phyloP scores from a whole-genome alignment of 176 grass and related monocot genomes.

The Hyparrhenia diplandra region DNA sequence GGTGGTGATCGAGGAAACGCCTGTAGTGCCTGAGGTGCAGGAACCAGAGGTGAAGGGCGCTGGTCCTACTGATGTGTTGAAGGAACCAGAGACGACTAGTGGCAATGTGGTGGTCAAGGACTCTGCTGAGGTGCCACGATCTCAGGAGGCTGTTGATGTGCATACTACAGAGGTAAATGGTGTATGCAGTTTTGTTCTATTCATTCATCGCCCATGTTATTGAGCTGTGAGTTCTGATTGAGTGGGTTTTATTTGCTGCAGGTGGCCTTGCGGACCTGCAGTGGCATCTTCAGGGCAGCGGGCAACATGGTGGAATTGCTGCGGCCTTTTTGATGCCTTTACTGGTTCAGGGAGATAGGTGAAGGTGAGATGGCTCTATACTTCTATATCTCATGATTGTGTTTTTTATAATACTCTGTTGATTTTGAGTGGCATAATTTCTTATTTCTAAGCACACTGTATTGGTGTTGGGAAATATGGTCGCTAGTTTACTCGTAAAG shows the following conservation, averaged over 20 bases:
- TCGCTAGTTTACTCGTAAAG: background rate
- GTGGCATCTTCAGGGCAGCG: slow-evolving; percentile 25
- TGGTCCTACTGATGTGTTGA: slow-evolving; percentile 2
- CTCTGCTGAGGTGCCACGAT: slow-evolving; percentile 11
- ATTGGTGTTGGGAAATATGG: background rate
- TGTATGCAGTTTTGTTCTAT: background rate
- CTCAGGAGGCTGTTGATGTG: slow-evolving; percentile 20
- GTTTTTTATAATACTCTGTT: background rate
- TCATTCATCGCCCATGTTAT: background rate
- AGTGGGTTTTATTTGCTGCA: slow-evolving; percentile 22
- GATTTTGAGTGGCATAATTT: background rate
- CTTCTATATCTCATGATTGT: background rate
- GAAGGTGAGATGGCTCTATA: slow-evolving; percentile 46
- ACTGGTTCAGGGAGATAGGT: slow-evolving; percentile 49
- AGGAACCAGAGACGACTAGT: slow-evolving; percentile 27
- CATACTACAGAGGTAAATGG: slow-evolving; percentile 36
- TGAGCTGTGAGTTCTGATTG: slow-evolving; percentile 30
- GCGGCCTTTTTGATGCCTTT: slow-evolving; percentile 64
- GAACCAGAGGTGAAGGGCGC: slow-evolving; percentile 26
- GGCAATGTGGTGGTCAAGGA: slow-evolving; percentile 20
- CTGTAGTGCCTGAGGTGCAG: slow-evolving; percentile 8
- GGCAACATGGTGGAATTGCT: slow-evolving; percentile 83
- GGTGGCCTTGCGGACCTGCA: slow-evolving; percentile 33
- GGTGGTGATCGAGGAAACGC: background rate
- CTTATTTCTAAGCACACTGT: background rate